Base-by-base conservation (phyloP, 2,329 filamentous ascomycete genomes). In the Alternaria metachromatica region DNA sequence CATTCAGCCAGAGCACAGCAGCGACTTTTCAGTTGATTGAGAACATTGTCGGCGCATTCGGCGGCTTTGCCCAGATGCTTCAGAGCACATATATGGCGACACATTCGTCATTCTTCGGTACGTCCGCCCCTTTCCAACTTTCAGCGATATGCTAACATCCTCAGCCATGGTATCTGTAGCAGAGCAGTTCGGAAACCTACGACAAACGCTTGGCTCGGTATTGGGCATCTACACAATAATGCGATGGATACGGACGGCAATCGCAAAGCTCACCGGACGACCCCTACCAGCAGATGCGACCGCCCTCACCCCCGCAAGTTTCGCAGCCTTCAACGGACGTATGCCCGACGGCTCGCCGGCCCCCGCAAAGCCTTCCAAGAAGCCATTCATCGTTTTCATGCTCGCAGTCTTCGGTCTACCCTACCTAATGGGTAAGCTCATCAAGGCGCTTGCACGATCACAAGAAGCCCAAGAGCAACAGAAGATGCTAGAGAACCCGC, bases 21-120 rank as follows among this genome's bases (percentile, higher is more conserved):
- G 93, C 95, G 11, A 99, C 96, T 0, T 99, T 99, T 78, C 96
- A 98, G 84, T 93, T 99, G 87, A 93, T 99, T 55, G 96, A 99
- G 83, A 96, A 94, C 72, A 92, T 99, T 62, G 96, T 99, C 13
- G 93, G 93, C 23, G 94, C 96, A 3, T 99, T 99, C 84, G 94
- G 94, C 20, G 96, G 96, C 0, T 98, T 99, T 78, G 93, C 96
- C 12, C 96, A 99, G 84, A 99, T 99, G 96, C 87, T 99, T 26
- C 96, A 99, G 83, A 98, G 96, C 84, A 98, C 96, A 11, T 99
- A 97, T 76, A 99, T 99, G 96, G 96, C 96, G 28, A 99, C 96
- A 0, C 96, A 99, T 81, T 97, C 94, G 6, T 97, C 93, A 58
- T 99, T 99, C 82, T 99, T 98, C 76, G 94, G 94, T 97, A 87